Conservation (phyloP, 192 early-diverging fungal genomes). For the Thamnidium elegans region DNA sequence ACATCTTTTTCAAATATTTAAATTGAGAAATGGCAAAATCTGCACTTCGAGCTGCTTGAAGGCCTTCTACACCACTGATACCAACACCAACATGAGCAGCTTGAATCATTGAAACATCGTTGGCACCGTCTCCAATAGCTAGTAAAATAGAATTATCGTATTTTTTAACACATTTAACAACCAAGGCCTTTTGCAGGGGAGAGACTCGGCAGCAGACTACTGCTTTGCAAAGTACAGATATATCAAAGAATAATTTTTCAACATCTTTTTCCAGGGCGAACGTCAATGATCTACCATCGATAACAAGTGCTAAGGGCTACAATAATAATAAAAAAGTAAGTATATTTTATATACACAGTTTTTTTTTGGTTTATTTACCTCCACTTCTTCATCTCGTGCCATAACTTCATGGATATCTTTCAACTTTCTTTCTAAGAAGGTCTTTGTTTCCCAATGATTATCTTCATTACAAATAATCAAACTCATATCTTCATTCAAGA, state of each 20-base stretch:
- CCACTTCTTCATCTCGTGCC: conserved; percentile 44
- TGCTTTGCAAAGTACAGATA: conserved; percentile 89
- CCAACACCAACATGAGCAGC: conserved; percentile 98
- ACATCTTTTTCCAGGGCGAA: conserved; percentile 89
- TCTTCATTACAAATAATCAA: conserved; percentile 92
- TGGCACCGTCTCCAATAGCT: conserved; percentile 98
- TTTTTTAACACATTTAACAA: conserved; percentile 96
- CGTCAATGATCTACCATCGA: conserved; percentile 90
- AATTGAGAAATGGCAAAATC: conserved; percentile 99
- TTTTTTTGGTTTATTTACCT: conserved; percentile 19
- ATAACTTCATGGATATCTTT: conserved; percentile 66
- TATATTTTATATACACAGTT: too few species aligned
- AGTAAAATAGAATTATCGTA: conserved; percentile 83
- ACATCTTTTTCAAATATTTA: conserved; percentile 86
- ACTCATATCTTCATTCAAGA: conserved; percentile 95
- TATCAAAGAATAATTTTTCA: conserved; percentile 80
- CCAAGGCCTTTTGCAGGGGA: conserved; percentile 95
- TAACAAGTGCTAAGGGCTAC: conserved; percentile 82
- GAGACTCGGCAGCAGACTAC: conserved; percentile 98
- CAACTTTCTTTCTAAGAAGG: conserved; percentile 87
- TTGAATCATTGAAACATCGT: conserved; percentile 99
- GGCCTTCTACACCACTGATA: conserved; percentile 92
- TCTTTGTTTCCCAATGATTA: conserved; percentile 89
- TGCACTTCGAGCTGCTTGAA: conserved; percentile 93
- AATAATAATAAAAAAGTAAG: background rate